Evolutionary conservation across 2,329 filamentous ascomycete genomes (phyloP).

Genomic region (Fusarium piperis): DNA sequence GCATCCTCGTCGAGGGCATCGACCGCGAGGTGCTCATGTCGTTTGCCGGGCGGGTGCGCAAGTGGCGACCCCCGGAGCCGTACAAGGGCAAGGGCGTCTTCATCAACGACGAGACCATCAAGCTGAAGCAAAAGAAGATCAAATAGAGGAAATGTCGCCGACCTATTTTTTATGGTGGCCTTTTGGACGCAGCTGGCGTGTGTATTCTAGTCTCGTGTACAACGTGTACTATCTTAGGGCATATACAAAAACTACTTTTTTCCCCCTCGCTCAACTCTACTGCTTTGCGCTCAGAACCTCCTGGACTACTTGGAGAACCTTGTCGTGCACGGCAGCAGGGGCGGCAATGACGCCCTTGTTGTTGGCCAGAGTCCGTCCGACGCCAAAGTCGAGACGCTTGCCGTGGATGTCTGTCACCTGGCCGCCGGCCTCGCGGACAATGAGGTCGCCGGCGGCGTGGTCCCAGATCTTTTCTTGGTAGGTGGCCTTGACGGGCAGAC

Average conservation of each 20-base stretch:
- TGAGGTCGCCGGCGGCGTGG: slow-evolving; percentile 92
- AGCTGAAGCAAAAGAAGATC: slow-evolving; percentile 97
- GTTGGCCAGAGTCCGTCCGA: slow-evolving; percentile 83
- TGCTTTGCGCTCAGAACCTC: slow-evolving; percentile 69
- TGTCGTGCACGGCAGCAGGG: slow-evolving; percentile 76
- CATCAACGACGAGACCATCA: slow-evolving; percentile 97
- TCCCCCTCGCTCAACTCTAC: slow-evolving; percentile 23
- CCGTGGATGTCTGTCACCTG: slow-evolving; percentile 90
- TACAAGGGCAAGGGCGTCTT: slow-evolving; percentile 99
- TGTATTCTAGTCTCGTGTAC: slow-evolving; percentile 45
- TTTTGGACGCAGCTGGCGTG: slow-evolving; percentile 40
- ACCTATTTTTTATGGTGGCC: slow-evolving; percentile 9
- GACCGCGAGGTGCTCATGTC: slow-evolving; percentile 89
- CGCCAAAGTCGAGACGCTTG: slow-evolving; percentile 84
- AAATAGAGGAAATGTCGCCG: slow-evolving; percentile 63
- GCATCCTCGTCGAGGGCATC: slow-evolving; percentile 87
- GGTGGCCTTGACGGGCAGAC: slow-evolving; percentile 83
- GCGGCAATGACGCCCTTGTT: slow-evolving; percentile 97
- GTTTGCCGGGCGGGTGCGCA: slow-evolving; percentile 88
- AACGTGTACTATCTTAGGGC: slow-evolving; percentile 45
- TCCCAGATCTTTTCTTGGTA: slow-evolving; percentile 99
- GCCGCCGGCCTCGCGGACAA: slow-evolving; percentile 93
- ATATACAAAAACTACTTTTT: slow-evolving; percentile 42
- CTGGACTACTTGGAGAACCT: slow-evolving; percentile 84
- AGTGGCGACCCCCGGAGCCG: slow-evolving; percentile 91